Evolutionary conservation across 2,329 filamentous ascomycete genomes (phyloP), one percentile per base, ranked within the genome.

Genomic region (Xylaria sp.): DNA sequence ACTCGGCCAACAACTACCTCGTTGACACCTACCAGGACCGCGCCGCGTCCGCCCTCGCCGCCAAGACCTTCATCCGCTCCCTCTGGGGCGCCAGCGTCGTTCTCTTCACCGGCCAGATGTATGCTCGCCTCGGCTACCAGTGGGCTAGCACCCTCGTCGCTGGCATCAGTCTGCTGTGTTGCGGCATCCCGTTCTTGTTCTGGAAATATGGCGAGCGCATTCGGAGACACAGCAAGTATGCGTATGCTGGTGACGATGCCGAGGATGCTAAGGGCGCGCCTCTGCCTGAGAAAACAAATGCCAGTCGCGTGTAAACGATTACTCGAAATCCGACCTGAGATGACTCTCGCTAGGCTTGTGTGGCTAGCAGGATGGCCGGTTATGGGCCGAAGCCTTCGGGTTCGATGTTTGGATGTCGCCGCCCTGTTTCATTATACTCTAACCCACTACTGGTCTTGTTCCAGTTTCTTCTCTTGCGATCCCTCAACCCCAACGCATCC

Each of bases 61-160:
- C 91, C 38, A 94, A 94, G 81, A 94, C 91, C 0, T 93, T 87
- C 72, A 81, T 94, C 60, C 85, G 91, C 23, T 90, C 86, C 15
- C 90, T 93, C 77, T 95, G 91, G 90, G 92, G 91, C 69, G 92
- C 91, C 0, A 83, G 78, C 1, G 86, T 88, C 1, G 91, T 94
- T 0, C 83, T 96, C 1, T 95, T 95, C 77, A 94, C 91, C 0
- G 82, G 84, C 66, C 90, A 94, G 75, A 94, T 95, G 91, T 93
- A 92, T 75, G 75, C 82, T 48, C 83, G 87, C 2, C 80, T 94
- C 13, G 87, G 87, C 8, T 83, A 92, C 75, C 87, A 92, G 73
- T 94, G 91, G 91, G 91, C 91, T 0, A 87, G 86, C 51, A 83
- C 84, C 0, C 80, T 95, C 9, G 78, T 95, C 8, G 91, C 85